Percentiles rank a stretch among this genome's conserved stretches.
Conservation (phyloP, 2,329 filamentous ascomycete species). For the Hirsutella minnesotensis region DNA sequence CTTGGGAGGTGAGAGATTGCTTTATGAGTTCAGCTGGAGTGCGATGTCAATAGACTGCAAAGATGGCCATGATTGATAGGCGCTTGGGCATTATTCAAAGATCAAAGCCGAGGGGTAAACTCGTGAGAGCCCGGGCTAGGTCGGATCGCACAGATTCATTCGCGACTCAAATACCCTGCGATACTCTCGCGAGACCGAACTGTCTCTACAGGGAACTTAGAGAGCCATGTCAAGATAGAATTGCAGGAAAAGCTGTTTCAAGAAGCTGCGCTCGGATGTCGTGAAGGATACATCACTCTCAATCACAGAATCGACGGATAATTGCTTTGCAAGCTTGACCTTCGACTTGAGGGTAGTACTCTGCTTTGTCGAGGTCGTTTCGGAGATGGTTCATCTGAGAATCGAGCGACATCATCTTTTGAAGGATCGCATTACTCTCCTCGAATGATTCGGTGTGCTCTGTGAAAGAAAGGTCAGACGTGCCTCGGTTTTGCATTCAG, state of each 20-base stretch:
- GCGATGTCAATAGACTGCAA: too few species aligned
- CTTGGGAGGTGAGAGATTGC: too few species aligned
- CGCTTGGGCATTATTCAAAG: neutral
- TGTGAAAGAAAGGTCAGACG: too few species aligned
- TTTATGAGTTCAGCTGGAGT: too few species aligned
- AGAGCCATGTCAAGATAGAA: neutral
- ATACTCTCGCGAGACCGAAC: neutral
- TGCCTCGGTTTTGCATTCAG: too few species aligned
- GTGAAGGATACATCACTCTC: neutral
- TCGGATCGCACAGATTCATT: neutral
- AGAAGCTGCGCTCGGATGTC: neutral
- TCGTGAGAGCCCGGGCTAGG: neutral
- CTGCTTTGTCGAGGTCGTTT: neutral
- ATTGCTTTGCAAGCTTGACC: neutral
- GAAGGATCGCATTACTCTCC: too few species aligned
- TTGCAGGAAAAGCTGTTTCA: neutral
- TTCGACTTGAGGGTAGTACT: neutral
- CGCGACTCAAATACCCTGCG: neutral
- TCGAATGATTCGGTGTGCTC: too few species aligned
- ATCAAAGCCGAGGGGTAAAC: neutral
- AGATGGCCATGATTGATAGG: neutral
- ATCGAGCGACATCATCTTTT: too few species aligned
- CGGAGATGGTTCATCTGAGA: neutral
- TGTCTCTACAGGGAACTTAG: neutral
- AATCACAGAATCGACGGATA: neutral